These are phyloP conservation scores for Tolypocladium amazonense DNA, from an alignment of 2,329 filamentous ascomycete species.

Conservation along the genomic window DNA sequence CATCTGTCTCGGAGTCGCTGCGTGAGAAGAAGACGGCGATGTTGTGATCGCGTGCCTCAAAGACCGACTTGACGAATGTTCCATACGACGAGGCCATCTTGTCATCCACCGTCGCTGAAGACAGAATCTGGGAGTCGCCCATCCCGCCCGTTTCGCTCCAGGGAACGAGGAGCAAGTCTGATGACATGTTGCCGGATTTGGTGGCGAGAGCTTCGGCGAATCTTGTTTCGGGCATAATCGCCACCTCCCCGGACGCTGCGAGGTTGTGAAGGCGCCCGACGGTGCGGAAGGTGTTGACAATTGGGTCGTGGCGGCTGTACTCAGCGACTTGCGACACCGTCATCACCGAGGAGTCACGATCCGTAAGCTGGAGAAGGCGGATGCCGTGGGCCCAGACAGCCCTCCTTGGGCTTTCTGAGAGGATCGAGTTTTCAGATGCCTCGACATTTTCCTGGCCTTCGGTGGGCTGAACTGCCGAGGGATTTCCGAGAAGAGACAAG, in stretches of 20 bases:
- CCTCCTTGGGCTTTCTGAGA: background rate
- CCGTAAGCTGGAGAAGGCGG: slow-evolving; percentile 78
- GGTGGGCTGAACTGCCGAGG: slow-evolving; percentile 4
- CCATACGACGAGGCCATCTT: slow-evolving; percentile 46
- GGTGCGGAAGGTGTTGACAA: slow-evolving; percentile 83
- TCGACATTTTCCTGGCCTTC: slow-evolving; percentile 8
- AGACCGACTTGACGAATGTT: slow-evolving; percentile 58
- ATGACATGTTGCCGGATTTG: slow-evolving; percentile 57
- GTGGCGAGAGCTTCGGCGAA: slow-evolving; percentile 69
- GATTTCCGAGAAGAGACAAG: slow-evolving; percentile 63
- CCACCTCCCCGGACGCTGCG: slow-evolving; percentile 69
- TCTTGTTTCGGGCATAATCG: slow-evolving; percentile 64
- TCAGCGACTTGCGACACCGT: slow-evolving; percentile 76
- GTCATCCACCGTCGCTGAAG: slow-evolving; percentile 17
- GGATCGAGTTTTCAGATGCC: background rate
- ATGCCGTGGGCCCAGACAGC: slow-evolving; percentile 65
- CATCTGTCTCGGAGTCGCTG: slow-evolving; percentile 33
- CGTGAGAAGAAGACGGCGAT: slow-evolving; percentile 73
- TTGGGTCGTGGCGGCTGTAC: slow-evolving; percentile 61
- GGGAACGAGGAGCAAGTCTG: slow-evolving; percentile 71
- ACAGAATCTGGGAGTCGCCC: slow-evolving; percentile 40
- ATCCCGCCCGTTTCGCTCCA: slow-evolving; percentile 80
- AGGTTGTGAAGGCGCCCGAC: slow-evolving; percentile 80
- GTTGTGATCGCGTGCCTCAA: slow-evolving; percentile 55
- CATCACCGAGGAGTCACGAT: slow-evolving; percentile 94